Evolutionary conservation across 768 basidiomycete genomes (phyloP), one percentile per base, ranked within the genome.

Genomic region (Collybiopsis confluens): DNA sequence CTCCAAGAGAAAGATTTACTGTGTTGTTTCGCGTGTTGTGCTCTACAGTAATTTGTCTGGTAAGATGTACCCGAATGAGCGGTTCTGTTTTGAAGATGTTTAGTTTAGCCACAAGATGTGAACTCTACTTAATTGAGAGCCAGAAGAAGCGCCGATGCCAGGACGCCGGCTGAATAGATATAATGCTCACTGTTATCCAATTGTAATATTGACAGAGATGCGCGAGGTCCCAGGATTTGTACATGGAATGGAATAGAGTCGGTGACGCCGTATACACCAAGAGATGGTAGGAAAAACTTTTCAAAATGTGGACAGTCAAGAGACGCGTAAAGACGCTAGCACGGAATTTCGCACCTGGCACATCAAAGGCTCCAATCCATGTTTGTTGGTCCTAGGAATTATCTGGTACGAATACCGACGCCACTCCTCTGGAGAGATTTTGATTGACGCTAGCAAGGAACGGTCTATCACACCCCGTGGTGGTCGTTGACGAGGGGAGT

Each of bases 171-270:
- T 8, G 16, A n/a, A n/a, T 6, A 37, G 21, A 35, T 15, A 8
- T 44, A 11, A 20, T 45, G 38, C 33, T 53, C 30, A 42, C 33
- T 42, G 16, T 10, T 23, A 7, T 45, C 35, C 3, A 28, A 13
- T 24, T 35, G 41, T 5, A 53, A 20, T 45, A 44, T 44, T n/a
- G 41, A 26, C 11, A 53, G 35, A 30, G 52, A 28, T 6, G 18
- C 38, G 24, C 18, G 20, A 23, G 52, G 28, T 36, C 43, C 52
- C 11, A 36, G 5, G 20, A 53, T 24, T 44, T 53, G 52, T 15
- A 53, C 20, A 33, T 53, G 43, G 43, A 53, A 53, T 9, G 42
- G 41, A 21, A 53, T 53, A 4, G 42, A 28, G 13, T 53, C 52
- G 20, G 20, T 45, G 7, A 53, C 36, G 3, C 30, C 42, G 27